Evolutionary conservation across 2,329 filamentous ascomycete genomes (phyloP), one percentile per base, ranked within the genome.

Genomic region (Phoma sp.): DNA sequence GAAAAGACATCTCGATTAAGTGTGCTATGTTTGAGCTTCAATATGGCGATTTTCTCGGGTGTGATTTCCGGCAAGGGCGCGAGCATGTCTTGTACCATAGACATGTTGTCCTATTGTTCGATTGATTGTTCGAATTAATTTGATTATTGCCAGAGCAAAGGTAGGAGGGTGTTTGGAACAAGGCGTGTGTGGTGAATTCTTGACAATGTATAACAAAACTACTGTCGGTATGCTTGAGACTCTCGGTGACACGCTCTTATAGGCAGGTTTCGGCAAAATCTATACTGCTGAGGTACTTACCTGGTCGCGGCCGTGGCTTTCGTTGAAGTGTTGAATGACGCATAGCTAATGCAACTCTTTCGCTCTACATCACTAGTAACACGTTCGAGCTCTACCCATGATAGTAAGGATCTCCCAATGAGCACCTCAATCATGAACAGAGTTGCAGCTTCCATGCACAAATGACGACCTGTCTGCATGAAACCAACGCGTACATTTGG

Each of bases 1-100:
- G 63, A 68, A 40, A 68, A 59, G 15, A 66, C 57, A 15, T 68
- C 65, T 24, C 62, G 57, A n/a, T 60, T 58, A 21, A 66, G 57
- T 1, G 59, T 58, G 19, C 58, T 59, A 22, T 61, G 63, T 31
- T 62, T 62, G 25, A 67, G 57, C 49, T 68, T 68, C 58, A 65
- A 56, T 12, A 68, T 57, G 1, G 62, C 61, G 9, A 68, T 63
- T 48, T 66, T 66, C 37, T 68, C 65, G 2, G 63, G 62, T 1
- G 62, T 57, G 17, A 68, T 65, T 1, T 67, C 49, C n/a, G 55
- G 55, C 9, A 57, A 44, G 1, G 43, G 48, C 1, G 43, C 13
- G 9, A 52, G 44, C 22, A 49, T 48, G 21, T 57, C 55, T 13
- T 48, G 44, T 12, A 49, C 43, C 8, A 32, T 8, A 3, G 53